Evolutionary conservation across 2,329 filamentous ascomycete species (phyloP), one percentile per base, ranked within the genome.

Genomic region (Penicillium sclerotigenum): DNA sequence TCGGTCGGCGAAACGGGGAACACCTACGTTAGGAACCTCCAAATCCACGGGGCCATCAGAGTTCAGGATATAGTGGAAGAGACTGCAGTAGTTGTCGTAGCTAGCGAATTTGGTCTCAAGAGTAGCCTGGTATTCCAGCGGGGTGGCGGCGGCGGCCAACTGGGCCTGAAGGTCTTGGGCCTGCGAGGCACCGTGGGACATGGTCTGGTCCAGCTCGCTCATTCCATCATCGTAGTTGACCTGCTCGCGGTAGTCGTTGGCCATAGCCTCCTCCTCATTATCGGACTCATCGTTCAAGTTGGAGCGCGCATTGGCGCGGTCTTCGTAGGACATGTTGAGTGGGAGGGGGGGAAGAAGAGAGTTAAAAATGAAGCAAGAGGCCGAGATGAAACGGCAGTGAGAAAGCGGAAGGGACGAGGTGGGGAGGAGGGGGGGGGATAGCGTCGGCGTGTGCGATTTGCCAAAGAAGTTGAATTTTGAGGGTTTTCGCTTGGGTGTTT

Each of bases 21-120:
- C 59, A 83, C 90, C 80, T 82, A 97, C 93, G 75, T 92, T 96
- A 67, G 94, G 94, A 64, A 93, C 89, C 77, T 99, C 94, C 66
- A 99, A 82, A 73, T 99, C 94, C 58, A 99, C 93, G 16, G 94
- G 94, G n/a, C 94, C 94, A 66, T 97, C 94, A 48, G 93, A 97
- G 84, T 99, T 99, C 73, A 99, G 82, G 76, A 99, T 97, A 79
- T 91, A 97, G 81, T 99, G 94, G 82, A 99, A 99, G 68, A 99
- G 82, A 78, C 90, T 96, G 87, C 94, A 99, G 84, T 99, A 99
- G 75, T 91, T 90, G 80, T 99, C 94, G 83, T 99, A 99, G 81
- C 92, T 97, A 76, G 91, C 88, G 80, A 97, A 97, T 81, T 97
- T 97, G 76, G 90, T 90, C 78, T 97, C 94, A 54, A 99, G 84